A percentile compares a stretch with the other conserved stretches of the same genome.
These are phyloP conservation scores for Xylariaceae sp. DNA, from an alignment of 2,329 filamentous ascomycete species.

Conservation along the genomic window DNA sequence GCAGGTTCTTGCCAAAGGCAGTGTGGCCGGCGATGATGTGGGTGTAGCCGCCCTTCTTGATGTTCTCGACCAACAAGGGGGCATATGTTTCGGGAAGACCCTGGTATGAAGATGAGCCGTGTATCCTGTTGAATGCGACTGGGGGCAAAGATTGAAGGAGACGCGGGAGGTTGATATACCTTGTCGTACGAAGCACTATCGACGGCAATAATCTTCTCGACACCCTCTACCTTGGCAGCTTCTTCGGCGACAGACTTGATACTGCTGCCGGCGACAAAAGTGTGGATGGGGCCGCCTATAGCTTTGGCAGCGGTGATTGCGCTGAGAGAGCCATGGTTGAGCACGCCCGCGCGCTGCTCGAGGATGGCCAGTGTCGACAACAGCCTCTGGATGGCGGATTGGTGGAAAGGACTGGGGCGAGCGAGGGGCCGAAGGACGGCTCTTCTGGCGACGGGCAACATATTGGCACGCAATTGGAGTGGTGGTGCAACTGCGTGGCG, in stretches of 20 bases:
- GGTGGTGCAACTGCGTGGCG: neutral
- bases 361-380: constrained; percentile 87
- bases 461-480: constrained; percentile 11
- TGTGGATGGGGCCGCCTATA: constrained; percentile 81
- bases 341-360: constrained; percentile 86
- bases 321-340: constrained; percentile 78
- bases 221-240: constrained; percentile 82
- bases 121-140: neutral
- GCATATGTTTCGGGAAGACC: constrained; percentile 92
- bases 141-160: neutral
- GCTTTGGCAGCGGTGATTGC: constrained; percentile 84
- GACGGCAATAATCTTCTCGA: constrained; percentile 88
- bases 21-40: constrained; percentile 90
- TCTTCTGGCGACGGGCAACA: constrained; percentile 30
- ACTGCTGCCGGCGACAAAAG: constrained; percentile 79
- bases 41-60: constrained; percentile 91
- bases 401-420: constrained; percentile 35
- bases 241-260: constrained; percentile 75
- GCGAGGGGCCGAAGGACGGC: constrained; percentile 27
- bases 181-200: constrained; percentile 92
- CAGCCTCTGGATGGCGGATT: constrained; percentile 63
- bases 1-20: constrained; percentile 91
- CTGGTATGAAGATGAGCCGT: constrained; percentile 41
- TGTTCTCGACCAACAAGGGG: constrained; percentile 90
- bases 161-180: constrained; percentile 43